Evolutionary conservation across 345 rosid species (phyloP), one percentile per base, ranked within the genome.

Genomic region (Noccaea caerulescens): DNA sequence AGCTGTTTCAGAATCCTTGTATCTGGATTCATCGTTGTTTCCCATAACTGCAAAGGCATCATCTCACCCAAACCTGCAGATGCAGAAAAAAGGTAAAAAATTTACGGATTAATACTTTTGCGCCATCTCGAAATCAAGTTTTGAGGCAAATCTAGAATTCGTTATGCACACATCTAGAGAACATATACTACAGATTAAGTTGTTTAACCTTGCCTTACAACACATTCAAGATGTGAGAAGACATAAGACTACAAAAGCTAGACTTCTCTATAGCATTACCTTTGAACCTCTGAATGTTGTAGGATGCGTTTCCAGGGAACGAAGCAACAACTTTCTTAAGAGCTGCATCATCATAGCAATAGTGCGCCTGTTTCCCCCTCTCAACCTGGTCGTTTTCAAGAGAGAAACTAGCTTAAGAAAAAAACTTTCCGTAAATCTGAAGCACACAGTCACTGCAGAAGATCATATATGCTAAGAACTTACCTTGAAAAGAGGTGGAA

Each of bases 31-130:
- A 95, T 70, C 4, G 98, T 95, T 65, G 99, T 95, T 77, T 92
- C 99, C 98, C 99, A 94, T 14, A 94, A 82, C 79, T 94, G 99
- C 14, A 12, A 41, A 66, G 99, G 98, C 99, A 95, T 92, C 99
- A 95, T 95, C 83, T 95, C 98, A 78, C 99, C 98, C 82, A 92
- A 85, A n/a, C 98, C 99, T 95, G 79, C 75, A 63, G 39, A 63
- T 62, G 20, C 64, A 47, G 10, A 46, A 1, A 30, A 41, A 59
- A 6, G 51, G 51, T 16, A 41, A 59, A 10, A 42, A 41, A 14
- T 14, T 43, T 53, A 61, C 8, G 0, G 13, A 1, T 32, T 6
- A 62, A 32, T 42, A 45, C 18, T 33, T 33, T 39, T 50, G 42
- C 5, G 9, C 4, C 18, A 10, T 10, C 59, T 66, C 8, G 10